Evolutionary conservation across 2,329 filamentous ascomycete species (phyloP), one percentile per base, ranked within the genome.

Genomic region (Mariannaea elegans): DNA sequence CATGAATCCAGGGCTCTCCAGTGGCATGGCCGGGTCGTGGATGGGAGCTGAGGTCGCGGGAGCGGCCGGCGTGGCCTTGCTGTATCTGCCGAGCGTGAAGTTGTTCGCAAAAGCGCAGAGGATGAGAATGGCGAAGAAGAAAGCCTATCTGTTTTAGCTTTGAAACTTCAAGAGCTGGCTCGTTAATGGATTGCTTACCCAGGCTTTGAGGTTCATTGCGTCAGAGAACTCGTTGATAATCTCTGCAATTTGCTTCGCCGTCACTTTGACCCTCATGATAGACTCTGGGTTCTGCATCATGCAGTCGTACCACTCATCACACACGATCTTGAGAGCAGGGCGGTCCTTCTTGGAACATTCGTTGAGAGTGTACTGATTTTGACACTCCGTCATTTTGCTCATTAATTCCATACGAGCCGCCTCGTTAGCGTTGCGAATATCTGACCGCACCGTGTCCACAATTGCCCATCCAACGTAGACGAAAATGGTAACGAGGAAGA

Each of bases 211-310:
- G 64, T 90, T 93, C 76, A 98, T 94, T 6, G 92, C 89, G 69
- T 97, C 93, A 4, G 97, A 89, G 75, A 98, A 97, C 70, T 90
- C 90, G 74, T 98, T 97, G 76, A 98, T 90, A 38, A 99, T 97
- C 72, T 93, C 88, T 1, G 94, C 94, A 72, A 97, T 91, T 23
- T 94, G 95, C 71, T 92, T 90, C 5, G 93, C 94, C 16, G 90
- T 92, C 36, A 97, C 87, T 70, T 89, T 90, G 39, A 94, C 90
- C 34, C 90, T 84, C 66, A 92, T 93, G 56, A 97, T 87, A 56
- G 87, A 87, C 42, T 88, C 83, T 0, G 93, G 89, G 71, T 97
- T 92, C 65, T 90, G 87, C 65, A 89, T 88, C 92, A 97, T 97
- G 77, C 95, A 98, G 29, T 87, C 81, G 64, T 90, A 88, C 94